Conservation (phyloP, 352 stramenopile species). For the Phytophthora ramorum region DNA sequence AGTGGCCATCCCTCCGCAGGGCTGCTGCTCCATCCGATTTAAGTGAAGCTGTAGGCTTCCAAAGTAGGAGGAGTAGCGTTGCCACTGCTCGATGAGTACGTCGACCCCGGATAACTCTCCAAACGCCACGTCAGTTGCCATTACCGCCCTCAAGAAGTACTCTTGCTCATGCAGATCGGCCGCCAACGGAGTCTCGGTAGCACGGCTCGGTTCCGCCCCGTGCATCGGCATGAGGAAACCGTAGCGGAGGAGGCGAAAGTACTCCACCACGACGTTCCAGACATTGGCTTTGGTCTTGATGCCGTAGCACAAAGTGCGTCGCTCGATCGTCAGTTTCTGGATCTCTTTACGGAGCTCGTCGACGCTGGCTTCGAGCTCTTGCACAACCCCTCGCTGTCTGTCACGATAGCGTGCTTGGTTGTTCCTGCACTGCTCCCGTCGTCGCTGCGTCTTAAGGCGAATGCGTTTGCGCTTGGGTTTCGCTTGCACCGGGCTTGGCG, state of each 20-base stretch:
- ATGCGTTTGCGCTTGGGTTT: constrained; percentile 45
- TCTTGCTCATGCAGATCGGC: constrained; percentile 12
- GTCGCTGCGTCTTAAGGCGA: constrained; percentile 41
- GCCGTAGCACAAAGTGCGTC: constrained; percentile 14
- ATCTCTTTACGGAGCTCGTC: constrained; percentile 32
- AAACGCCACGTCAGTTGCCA: constrained; percentile 26
- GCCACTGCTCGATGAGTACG: constrained; percentile 35
- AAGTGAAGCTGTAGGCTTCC: constrained; percentile 34
- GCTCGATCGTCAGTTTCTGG: constrained; percentile 9
- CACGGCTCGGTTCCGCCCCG: background rate
- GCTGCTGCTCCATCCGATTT: constrained; percentile 28
- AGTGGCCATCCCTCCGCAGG: constrained; percentile 3
- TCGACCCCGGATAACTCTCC: constrained; percentile 25
- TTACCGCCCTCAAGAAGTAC: constrained; percentile 27
- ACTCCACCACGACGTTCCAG: too few species aligned
- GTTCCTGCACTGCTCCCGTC: constrained; percentile 47
- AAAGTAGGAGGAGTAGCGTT: constrained; percentile 31
- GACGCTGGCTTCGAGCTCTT: constrained; percentile 29
- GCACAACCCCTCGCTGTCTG: constrained; percentile 29
- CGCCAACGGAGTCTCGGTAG: background rate
- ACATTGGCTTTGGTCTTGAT: constrained; percentile 9
- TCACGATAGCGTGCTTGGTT: constrained; percentile 58
- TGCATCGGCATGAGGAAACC: constrained; percentile 8
- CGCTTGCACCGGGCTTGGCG: too few species aligned
- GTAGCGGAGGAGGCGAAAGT: constrained; percentile 29